These are phyloP conservation scores for Colletotrichum lindemuthianum DNA, from an alignment of 2,329 filamentous ascomycete species.

Conservation along the genomic window DNA sequence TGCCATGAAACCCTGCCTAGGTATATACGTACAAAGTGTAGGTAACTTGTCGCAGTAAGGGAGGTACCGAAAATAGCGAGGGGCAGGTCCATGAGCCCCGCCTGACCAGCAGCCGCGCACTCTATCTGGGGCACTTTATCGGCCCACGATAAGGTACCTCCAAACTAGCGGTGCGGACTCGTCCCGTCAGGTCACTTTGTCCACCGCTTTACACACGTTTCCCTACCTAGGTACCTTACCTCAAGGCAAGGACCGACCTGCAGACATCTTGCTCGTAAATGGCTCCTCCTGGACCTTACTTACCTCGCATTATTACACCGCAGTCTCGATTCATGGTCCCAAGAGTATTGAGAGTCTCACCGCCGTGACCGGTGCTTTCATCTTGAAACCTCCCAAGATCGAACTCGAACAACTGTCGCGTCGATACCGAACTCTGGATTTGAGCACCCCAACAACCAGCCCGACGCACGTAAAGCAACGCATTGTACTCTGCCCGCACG, in stretches of 20 bases:
- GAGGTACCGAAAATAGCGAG: constrained; percentile 13
- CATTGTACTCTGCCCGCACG: too few relatives aligned
- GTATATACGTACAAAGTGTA: too few relatives aligned
- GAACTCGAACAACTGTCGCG: constrained; percentile 8
- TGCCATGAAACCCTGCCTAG: too few relatives aligned
- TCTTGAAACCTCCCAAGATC: constrained; percentile 46
- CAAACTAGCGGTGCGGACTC: constrained; percentile 19
- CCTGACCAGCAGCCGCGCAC: constrained; percentile 5
- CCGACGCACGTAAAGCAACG: too few relatives aligned
- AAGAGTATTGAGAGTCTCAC: constrained; percentile 33
- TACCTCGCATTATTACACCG: constrained; percentile 11
- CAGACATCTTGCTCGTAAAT: too few relatives aligned
- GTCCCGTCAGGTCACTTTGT: not conserved
- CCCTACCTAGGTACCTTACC: not conserved
- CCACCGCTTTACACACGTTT: not conserved
- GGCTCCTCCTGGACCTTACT: constrained; percentile 5
- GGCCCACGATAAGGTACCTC: too few relatives aligned
- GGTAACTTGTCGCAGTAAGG: not conserved
- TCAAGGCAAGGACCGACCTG: not conserved
- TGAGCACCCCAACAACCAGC: not conserved
- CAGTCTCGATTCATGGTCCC: constrained; percentile 15
- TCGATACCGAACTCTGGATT: not conserved
- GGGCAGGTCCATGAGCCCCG: constrained; percentile 12
- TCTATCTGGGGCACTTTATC: constrained; percentile 17
- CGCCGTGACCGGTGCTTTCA: constrained; percentile 35